Base-by-base conservation (phyloP, 2,329 filamentous ascomycete species). In the Lasiodiplodia sp. region DNA sequence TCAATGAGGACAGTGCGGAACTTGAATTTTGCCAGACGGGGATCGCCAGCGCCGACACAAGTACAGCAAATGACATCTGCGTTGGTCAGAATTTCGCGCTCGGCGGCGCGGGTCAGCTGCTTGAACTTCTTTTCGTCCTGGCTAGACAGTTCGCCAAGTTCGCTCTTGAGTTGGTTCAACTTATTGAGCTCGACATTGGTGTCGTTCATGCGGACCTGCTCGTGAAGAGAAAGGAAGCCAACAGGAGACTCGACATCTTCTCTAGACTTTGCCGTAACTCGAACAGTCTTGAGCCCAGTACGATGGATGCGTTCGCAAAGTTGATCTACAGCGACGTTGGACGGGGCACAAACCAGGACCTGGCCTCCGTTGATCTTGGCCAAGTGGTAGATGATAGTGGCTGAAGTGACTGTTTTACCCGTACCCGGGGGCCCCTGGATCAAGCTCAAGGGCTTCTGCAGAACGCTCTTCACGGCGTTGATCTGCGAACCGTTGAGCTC, bases 221-320 rank as follows among this genome's bases (percentile, higher is more conserved):
- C 93, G 74, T 99, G 96, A 63, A 99, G 86, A 44, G 96, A 96
- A 51, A 99, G 85, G 81, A 97, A 98, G 74, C 93, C 93, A 73
- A 99, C 96, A 4, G 94, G 94, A n/a, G 95, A 97, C 79, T 99
- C 96, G 11, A 99, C 96, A 84, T 99, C 96, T 80, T 99, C 96
- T 70, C 96, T 92, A 63, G 96, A 99, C 82, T 99, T 99, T 70
- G 96, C 96, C n/a, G 96, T 99, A 69, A 99, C 89, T 76, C 96
- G 94, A 53, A 98, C 96, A 66, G 96, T 96, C 83, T 99, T 99
- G 71, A 99, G 86, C 2, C 94, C 94, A 40, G 96, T 99, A 68
- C 90, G 88, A 80, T 98, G 95, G 71, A 99, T 95, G 57, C 96
- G 93, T 82, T 99, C 96, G 78, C 96, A 99, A 37, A 99, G 90